Evolutionary conservation across 805 yeast species (phyloP), one percentile per base, ranked within the genome.

Genomic region (Pichia phayaonensis): DNA sequence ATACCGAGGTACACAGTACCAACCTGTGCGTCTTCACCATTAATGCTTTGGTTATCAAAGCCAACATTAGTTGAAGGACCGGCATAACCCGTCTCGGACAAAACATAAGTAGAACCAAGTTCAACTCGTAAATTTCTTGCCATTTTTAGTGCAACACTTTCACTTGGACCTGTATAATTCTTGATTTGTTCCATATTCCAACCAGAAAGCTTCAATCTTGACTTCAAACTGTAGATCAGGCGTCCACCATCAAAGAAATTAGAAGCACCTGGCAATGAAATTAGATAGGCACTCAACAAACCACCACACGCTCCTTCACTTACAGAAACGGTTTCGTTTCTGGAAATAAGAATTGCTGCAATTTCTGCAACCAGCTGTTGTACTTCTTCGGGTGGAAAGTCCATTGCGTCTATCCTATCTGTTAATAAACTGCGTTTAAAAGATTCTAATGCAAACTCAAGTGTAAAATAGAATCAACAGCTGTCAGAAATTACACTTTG

Each of bases 221-320:
- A 87, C 54, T 80, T 80, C 56, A 89, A 70, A 53, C 92, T 83
- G 64, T 88, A 88, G 2, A 89, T 84, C 49, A 88, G 68, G 15
- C 90, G 82, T 0, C 95, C 90, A 20, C 96, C 96, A 52, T 86
- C 85, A 59, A 84, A 88, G 67, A 85, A 89, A 52, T 74, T 69
- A 11, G 94, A 84, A 0, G 96, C 96, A 4, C 96, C 96, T 0
- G 95, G 90, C 4, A 86, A 80, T 1, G 92, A 78, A 7, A 89
- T 89, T 21, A 88, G 64, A 59, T 86, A 87, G 1, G 95, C 86
- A 4, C 94, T 83, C 8, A 88, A 69, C 16, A 88, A 72, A 0
- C 96, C 96, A 10, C 96, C 96, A 64, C 96, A 88, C 0, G 96
- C 95, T 2, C 90, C 90, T 60, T 88, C 96, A 7, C 90, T 81